Conservation (phyloP, 1,139 yeast genomes). For the Scheffersomyces segobiensis region DNA sequence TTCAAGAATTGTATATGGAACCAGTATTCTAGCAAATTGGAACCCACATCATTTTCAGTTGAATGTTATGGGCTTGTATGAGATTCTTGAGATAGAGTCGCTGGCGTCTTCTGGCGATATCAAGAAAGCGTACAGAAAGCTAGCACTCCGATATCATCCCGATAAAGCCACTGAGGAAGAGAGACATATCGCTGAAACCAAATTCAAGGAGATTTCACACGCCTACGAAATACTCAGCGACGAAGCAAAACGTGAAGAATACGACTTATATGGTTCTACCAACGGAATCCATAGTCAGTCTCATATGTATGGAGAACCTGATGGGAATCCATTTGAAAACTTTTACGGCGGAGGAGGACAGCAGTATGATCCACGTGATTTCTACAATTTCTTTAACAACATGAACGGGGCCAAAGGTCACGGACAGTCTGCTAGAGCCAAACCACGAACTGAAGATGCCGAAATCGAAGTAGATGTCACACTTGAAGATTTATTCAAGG, state of each 20-base stretch:
- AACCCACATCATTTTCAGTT: slow-evolving; percentile 8
- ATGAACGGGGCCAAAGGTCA: slow-evolving; percentile 33
- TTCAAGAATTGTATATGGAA: slow-evolving; percentile 1
- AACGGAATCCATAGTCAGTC: slow-evolving; percentile 27
- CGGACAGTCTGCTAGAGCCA: slow-evolving; percentile 10
- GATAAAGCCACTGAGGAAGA: slow-evolving; percentile 73
- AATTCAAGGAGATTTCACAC: slow-evolving; percentile 72
- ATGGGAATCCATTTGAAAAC: slow-evolving; percentile 45
- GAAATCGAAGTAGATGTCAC: slow-evolving; percentile 61
- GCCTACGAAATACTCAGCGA: slow-evolving; percentile 79
- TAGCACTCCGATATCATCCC: slow-evolving; percentile 77
- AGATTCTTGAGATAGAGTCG: slow-evolving; percentile 62
- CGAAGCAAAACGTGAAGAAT: slow-evolving; percentile 54
- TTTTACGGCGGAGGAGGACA: slow-evolving; percentile 29
- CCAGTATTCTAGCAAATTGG: not conserved
- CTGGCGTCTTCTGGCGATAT: slow-evolving; percentile 68
- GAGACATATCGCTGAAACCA: slow-evolving; percentile 66
- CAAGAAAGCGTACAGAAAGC: slow-evolving; percentile 72
- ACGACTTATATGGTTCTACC: slow-evolving; percentile 58
- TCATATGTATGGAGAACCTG: slow-evolving; percentile 9
- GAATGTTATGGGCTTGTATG: slow-evolving; percentile 50
- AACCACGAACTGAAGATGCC: slow-evolving; percentile 63
- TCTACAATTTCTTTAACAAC: slow-evolving; percentile 65
- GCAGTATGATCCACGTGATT: slow-evolving; percentile 63
- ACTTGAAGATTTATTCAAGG: slow-evolving; percentile 76